These are phyloP conservation scores for Mucor racemosus DNA, from an alignment of 371 early-diverging fungal species.

Conservation along the genomic window DNA sequence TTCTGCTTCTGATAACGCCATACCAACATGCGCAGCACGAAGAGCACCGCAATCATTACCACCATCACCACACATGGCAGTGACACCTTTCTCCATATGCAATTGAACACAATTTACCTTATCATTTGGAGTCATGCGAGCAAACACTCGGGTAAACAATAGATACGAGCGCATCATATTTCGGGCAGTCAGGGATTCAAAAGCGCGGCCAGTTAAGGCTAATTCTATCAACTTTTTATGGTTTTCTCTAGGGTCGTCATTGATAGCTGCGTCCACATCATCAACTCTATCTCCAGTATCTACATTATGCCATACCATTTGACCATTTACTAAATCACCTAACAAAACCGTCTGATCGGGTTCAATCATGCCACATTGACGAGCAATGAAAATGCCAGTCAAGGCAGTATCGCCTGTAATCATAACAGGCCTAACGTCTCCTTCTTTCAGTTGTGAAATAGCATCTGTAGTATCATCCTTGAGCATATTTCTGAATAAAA, in stretches of 20 bases:
- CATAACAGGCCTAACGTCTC: constrained; percentile 83
- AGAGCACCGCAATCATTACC: constrained; percentile 96
- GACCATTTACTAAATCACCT: constrained; percentile 50
- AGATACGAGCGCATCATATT: constrained; percentile 55
- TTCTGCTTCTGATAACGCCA: constrained; percentile 87
- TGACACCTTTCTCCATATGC: constrained; percentile 75
- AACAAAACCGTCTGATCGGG: constrained; percentile 43
- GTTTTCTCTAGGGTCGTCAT: constrained; percentile 24
- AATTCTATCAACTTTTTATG: constrained; percentile 57
- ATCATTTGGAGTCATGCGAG: constrained; percentile 78
- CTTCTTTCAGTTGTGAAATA: constrained; percentile 74
- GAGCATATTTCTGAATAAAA: constrained; percentile 87
- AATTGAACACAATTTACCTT: constrained; percentile 75
- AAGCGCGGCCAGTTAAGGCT: constrained; percentile 76
- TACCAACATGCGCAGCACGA: constrained; percentile 88
- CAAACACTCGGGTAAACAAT: constrained; percentile 69
- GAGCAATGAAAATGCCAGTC: constrained; percentile 88
- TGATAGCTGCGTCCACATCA: constrained; percentile 38
- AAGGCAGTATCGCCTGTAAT: constrained; percentile 93
- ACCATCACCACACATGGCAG: constrained; percentile 95
- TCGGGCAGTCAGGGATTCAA: constrained; percentile 50
- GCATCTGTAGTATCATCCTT: constrained; percentile 79
- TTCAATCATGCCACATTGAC: constrained; percentile 75
- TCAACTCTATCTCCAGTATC: constrained; percentile 42
- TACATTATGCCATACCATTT: constrained; percentile 60